Evolutionary conservation across 1,139 yeast species (phyloP).

Genomic region (Pneumocystis canis): DNA sequence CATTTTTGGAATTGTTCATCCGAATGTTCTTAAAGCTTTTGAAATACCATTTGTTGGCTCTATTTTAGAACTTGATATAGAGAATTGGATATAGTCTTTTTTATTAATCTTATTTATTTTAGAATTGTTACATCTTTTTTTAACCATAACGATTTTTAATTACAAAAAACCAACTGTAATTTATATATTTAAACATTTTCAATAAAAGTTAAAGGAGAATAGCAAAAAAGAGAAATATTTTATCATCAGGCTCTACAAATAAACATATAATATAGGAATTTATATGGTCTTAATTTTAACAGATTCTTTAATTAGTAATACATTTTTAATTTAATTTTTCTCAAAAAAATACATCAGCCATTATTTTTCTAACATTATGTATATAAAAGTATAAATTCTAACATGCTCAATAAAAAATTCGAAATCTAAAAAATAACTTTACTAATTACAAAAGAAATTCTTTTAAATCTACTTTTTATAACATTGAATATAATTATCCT

Average conservation of each 20-base stretch:
- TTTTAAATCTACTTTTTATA: constrained; percentile 12
- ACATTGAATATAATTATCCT: constrained; percentile 9
- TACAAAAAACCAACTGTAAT: background rate
- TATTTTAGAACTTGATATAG: constrained; percentile 76
- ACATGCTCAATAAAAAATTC: constrained; percentile 15
- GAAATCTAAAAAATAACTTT: constrained; percentile 11
- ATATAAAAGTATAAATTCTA: constrained; percentile 15
- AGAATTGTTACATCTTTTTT: background rate
- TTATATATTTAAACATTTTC: background rate
- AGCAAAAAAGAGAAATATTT: background rate
- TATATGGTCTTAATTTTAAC: constrained; percentile 15
- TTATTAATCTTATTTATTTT: background rate
- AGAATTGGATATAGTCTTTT: constrained; percentile 47
- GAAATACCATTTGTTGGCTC: constrained; percentile 91
- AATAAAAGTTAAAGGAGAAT: background rate
- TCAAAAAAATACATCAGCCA: background rate
- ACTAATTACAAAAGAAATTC: constrained; percentile 11
- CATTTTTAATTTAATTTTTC: background rate
- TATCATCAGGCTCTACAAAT: background rate
- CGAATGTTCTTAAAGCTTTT: constrained; percentile 72
- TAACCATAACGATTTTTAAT: background rate
- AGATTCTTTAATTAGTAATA: constrained; percentile 15
- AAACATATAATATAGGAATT: constrained; percentile 5
- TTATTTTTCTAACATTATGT: background rate
- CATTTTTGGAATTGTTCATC: constrained; percentile 84